Evolutionary conservation across 2,329 filamentous ascomycete species (phyloP).

Genomic region (Leptographium galeiforme): DNA sequence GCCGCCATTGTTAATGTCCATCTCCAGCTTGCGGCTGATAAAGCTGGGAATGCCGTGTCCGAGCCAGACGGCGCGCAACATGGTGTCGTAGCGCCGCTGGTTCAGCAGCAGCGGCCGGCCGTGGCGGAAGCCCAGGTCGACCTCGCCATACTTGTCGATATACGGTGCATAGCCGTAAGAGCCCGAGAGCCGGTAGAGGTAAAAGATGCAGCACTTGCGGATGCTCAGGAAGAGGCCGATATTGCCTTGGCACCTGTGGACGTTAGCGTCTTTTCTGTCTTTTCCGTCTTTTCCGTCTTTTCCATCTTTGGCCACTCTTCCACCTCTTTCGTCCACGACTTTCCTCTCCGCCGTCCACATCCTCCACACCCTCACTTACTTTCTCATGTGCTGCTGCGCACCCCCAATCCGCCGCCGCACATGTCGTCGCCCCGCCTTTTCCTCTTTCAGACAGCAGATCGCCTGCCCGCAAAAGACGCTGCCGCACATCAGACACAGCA

Average conservation of each 20-base stretch:
- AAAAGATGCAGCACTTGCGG: slow-evolving; percentile 85
- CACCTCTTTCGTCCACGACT: too few species aligned
- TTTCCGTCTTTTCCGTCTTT: too few species aligned
- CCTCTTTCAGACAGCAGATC: slow-evolving; percentile 69
- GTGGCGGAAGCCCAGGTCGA: slow-evolving; percentile 77
- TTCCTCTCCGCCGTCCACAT: too few species aligned
- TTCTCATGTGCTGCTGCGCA: slow-evolving; percentile 78
- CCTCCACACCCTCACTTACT: slow-evolving; percentile 38
- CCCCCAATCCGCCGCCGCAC: slow-evolving; percentile 51
- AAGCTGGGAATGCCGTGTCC: slow-evolving; percentile 76
- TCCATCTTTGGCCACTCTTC: too few species aligned
- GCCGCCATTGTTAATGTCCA: slow-evolving; percentile 91
- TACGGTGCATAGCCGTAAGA: slow-evolving; percentile 84
- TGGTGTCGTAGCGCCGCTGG: slow-evolving; percentile 82
- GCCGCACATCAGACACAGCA: slow-evolving; percentile 86
- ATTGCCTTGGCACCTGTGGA: slow-evolving; percentile 66
- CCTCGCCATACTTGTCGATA: slow-evolving; percentile 90
- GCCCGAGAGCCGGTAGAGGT: slow-evolving; percentile 69
- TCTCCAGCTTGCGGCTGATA: slow-evolving; percentile 81
- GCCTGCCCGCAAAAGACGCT: slow-evolving; percentile 95
- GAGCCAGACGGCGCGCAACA: slow-evolving; percentile 77
- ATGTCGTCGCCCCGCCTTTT: slow-evolving; percentile 28
- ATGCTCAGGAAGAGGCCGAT: slow-evolving; percentile 95
- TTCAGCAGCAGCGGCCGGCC: slow-evolving; percentile 85
- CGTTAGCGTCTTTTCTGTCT: background rate